A percentile compares a stretch with the other conserved stretches of the same genome.
These are phyloP conservation scores for Gilbertella persicaria DNA, from an alignment of 371 early-diverging fungal species.

Conservation along the genomic window DNA sequence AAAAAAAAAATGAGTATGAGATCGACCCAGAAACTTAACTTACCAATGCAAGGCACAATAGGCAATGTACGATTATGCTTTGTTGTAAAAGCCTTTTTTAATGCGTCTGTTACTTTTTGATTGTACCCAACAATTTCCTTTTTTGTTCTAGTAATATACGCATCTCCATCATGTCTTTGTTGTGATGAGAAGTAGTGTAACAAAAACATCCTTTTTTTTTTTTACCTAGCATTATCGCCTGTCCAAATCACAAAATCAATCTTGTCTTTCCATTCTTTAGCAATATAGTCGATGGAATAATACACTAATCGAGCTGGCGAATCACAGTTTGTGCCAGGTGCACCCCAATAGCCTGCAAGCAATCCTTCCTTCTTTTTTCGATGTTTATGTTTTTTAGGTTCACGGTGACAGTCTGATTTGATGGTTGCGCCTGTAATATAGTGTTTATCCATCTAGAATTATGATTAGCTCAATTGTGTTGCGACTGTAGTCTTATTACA, in stretches of 20 bases:
- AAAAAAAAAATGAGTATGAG: not conserved
- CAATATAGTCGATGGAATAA: constrained; percentile 63
- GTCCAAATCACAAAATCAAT: constrained; percentile 81
- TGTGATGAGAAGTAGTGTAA: not conserved
- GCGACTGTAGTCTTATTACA: no score
- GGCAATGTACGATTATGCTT: constrained; percentile 31
- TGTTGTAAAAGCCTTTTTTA: constrained; percentile 20
- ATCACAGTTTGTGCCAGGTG: constrained; percentile 67
- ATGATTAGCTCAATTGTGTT: no score
- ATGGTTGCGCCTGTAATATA: constrained; percentile 56
- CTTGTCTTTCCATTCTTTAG: constrained; percentile 45
- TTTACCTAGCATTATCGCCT: constrained; percentile 73
- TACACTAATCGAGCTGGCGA: constrained; percentile 62
- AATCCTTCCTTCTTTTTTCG: constrained; percentile 18
- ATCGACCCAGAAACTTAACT: not conserved
- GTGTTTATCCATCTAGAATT: constrained; percentile 47
- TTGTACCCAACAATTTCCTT: constrained; percentile 62
- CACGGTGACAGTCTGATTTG: constrained; percentile 61
- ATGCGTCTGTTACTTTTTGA: constrained; percentile 23
- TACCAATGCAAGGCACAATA: constrained; percentile 55
- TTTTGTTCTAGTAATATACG: constrained; percentile 57
- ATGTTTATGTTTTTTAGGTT: constrained; percentile 22
- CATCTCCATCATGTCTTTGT: constrained; percentile 72
- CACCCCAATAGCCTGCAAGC: constrained; percentile 58
- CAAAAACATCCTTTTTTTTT: not conserved